Percentiles rank a stretch among this genome's conserved stretches.
phyloP scores from a whole-genome alignment of 129 eudicot genomes.

The Kitagawia praeruptora region DNA sequence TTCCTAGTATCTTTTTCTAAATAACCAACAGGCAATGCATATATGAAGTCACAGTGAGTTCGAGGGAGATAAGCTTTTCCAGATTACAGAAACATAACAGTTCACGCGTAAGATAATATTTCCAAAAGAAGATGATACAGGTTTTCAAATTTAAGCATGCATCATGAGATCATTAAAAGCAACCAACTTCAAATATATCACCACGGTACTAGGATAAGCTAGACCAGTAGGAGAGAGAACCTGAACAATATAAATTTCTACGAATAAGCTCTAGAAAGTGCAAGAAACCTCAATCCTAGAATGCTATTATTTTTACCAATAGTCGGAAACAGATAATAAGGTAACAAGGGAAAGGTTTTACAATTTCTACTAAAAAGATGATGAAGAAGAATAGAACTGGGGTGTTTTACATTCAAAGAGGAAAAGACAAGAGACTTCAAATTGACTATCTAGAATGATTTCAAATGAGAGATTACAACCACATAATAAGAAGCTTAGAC shows the following conservation, averaged over 20 bases:
- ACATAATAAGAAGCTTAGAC: too few species aligned
- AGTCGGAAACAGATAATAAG: background rate
- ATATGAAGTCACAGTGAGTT: background rate
- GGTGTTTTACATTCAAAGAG: background rate
- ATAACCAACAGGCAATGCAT: background rate
- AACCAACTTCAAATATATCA: background rate
- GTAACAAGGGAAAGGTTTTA: background rate
- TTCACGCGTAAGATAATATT: background rate
- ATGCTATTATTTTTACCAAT: background rate
- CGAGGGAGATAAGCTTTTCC: background rate
- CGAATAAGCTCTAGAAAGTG: background rate
- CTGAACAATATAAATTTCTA: background rate
- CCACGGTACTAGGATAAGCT: background rate
- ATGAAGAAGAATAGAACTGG: background rate
- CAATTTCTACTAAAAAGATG: background rate
- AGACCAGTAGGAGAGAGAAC: background rate
- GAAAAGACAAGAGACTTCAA: too few species aligned
- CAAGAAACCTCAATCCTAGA: background rate
- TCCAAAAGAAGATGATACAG: background rate
- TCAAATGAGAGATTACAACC: too few species aligned
- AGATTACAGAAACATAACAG: background rate
- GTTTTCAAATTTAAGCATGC: background rate
- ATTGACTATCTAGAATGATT: too few species aligned
- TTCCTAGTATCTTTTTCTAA: background rate
- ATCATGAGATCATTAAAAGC: background rate